A percentile compares a stretch with the other conserved stretches of the same genome.
phyloP scores from a whole-genome alignment of 352 stramenopile species.

The Globisporangium splendens region DNA sequence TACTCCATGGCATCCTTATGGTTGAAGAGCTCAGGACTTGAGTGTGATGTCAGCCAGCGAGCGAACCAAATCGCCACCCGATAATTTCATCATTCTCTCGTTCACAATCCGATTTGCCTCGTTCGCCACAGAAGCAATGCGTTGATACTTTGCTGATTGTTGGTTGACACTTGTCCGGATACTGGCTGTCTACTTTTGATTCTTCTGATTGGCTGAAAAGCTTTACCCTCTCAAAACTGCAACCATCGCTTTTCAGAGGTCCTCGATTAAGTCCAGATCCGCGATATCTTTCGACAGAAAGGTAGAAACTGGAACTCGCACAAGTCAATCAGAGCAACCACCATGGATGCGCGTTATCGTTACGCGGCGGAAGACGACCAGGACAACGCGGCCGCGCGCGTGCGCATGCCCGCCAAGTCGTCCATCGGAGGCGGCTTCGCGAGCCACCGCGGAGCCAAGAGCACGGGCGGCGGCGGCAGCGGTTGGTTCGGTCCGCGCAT shows the following conservation, averaged over 20 bases:
- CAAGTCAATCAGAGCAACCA: neutral
- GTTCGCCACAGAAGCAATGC: too few species aligned
- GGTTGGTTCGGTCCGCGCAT: conserved; percentile 38
- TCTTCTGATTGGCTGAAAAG: too few species aligned
- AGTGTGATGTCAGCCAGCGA: too few species aligned
- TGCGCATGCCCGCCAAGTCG: neutral
- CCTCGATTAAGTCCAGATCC: neutral
- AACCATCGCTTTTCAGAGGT: neutral
- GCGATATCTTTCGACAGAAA: too few species aligned
- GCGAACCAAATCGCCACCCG: too few species aligned
- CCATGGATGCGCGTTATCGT: conserved; percentile 14
- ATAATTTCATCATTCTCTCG: too few species aligned
- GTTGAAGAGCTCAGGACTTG: too few species aligned
- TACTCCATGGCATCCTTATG: too few species aligned
- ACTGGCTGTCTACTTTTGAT: too few species aligned
- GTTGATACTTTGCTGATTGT: too few species aligned
- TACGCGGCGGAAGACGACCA: conserved; percentile 27
- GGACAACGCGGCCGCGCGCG: conserved; percentile 2
- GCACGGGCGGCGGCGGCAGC: neutral
- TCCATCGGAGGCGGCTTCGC: neutral
- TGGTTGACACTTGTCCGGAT: neutral
- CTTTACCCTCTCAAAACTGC: neutral
- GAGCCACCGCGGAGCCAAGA: neutral
- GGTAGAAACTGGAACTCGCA: too few species aligned
- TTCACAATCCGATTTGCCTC: too few species aligned